Percentiles rank a stretch among this genome's conserved stretches.
phyloP scores from a whole-genome alignment of 129 eudicot genomes.

The Daucus carota region DH1_v3.0 NC_030381.2:40633501-40634000 shows the following conservation, averaged over 20 bases:
- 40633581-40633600: neutral
- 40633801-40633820: neutral
- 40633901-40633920: neutral
- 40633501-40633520: neutral
- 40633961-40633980: neutral
- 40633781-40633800: neutral
- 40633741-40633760: neutral
- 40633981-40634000: too few relatives aligned
- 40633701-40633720: too few relatives aligned
- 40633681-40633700: too few relatives aligned
- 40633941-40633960: neutral
- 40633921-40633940: neutral
- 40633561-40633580: neutral
- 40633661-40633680: too few relatives aligned
- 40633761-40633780: too few relatives aligned
- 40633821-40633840: neutral
- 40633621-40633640: neutral
- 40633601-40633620: too few relatives aligned
- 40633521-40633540: neutral
- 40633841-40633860: neutral
- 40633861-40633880: neutral
- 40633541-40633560: too few relatives aligned
- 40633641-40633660: neutral
- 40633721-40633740: neutral
- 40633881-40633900: neutral